Percentiles rank a stretch among this genome's conserved stretches.
phyloP scores from a whole-genome alignment of 768 basidiomycete species.

The Cystobasidium onofrii region DNA sequence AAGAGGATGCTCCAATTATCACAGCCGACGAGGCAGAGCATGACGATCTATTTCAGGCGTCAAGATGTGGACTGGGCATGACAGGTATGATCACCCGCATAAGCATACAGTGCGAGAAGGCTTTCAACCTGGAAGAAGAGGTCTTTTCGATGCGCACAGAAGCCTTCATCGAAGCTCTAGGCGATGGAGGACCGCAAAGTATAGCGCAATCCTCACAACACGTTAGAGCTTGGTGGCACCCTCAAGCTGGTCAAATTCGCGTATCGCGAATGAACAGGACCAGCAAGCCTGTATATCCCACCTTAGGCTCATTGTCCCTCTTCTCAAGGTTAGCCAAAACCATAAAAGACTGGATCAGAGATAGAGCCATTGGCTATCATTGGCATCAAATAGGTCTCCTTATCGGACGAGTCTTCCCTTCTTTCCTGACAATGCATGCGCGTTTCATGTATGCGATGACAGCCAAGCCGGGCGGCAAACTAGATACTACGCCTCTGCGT shows the following conservation, averaged over 20 bases:
- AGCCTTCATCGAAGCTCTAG: slow-evolving; percentile 35
- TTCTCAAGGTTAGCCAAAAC: not conserved
- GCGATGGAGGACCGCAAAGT: slow-evolving; percentile 36
- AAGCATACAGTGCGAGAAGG: slow-evolving; percentile 67
- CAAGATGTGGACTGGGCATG: slow-evolving; percentile 79
- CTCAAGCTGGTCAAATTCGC: slow-evolving; percentile 63
- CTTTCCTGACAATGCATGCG: slow-evolving; percentile 59
- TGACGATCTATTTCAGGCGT: slow-evolving; percentile 72
- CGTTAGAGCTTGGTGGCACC: slow-evolving; percentile 93
- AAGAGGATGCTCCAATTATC: slow-evolving; percentile 57
- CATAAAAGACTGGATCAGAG: slow-evolving; percentile 20
- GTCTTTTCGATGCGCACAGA: slow-evolving; percentile 37
- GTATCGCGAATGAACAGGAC: slow-evolving; percentile 69
- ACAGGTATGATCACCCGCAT: slow-evolving; percentile 80
- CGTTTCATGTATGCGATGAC: slow-evolving; percentile 48
- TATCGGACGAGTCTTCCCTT: slow-evolving; percentile 58
- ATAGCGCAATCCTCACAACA: slow-evolving; percentile 62
- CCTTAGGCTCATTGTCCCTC: slow-evolving; percentile 8
- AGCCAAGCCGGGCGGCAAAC: slow-evolving; percentile 34
- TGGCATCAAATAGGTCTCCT: slow-evolving; percentile 76
- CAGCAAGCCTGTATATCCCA: not conserved
- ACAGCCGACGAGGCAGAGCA: slow-evolving; percentile 52
- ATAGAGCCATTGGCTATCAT: slow-evolving; percentile 67
- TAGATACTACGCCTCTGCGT: not conserved
- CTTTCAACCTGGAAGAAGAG: slow-evolving; percentile 60